These are phyloP conservation scores for Phaeosphaeria sp. DNA, from an alignment of 2,329 filamentous ascomycete genomes.

Conservation along the genomic window DNA sequence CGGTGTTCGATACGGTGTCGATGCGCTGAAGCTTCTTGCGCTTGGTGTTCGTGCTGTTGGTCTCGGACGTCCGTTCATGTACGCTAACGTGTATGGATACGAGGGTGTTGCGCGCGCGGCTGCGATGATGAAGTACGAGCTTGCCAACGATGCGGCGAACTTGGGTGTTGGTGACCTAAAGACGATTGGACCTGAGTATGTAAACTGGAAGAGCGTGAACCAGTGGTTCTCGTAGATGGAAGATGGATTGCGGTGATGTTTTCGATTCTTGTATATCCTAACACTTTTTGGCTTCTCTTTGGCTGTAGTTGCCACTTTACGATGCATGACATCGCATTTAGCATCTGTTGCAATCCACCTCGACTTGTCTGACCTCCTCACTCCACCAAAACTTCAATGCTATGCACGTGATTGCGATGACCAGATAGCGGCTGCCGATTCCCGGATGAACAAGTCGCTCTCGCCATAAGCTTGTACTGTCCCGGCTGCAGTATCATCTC, in stretches of 20 bases:
- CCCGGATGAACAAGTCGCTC: slow-evolving; percentile 16
- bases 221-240: neutral
- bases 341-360: neutral
- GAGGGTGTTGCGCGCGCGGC: slow-evolving; percentile 66
- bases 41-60: slow-evolving; percentile 51
- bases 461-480: slow-evolving; percentile 1
- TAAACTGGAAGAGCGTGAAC: slow-evolving; percentile 7
- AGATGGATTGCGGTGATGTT: neutral
- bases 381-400: slow-evolving; percentile 17
- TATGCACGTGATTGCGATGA: slow-evolving; percentile 31
- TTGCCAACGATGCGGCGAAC: slow-evolving; percentile 47
- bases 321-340: neutral
- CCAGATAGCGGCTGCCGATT: slow-evolving; percentile 25
- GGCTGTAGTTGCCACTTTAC: neutral
- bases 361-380: neutral
- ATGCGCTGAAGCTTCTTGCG: slow-evolving; percentile 48
- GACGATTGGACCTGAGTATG: slow-evolving; percentile 23
- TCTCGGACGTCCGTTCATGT: slow-evolving; percentile 60
- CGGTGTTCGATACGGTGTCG: slow-evolving; percentile 49
- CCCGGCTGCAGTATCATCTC: slow-evolving; percentile 1
- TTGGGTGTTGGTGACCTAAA: slow-evolving; percentile 39
- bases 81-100: slow-evolving; percentile 63
- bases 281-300: neutral
- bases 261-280: slow-evolving; percentile 3
- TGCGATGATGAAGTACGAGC: slow-evolving; percentile 59